Conservation (phyloP, 805 yeast genomes). For the Saturnispora silvae region DNA sequence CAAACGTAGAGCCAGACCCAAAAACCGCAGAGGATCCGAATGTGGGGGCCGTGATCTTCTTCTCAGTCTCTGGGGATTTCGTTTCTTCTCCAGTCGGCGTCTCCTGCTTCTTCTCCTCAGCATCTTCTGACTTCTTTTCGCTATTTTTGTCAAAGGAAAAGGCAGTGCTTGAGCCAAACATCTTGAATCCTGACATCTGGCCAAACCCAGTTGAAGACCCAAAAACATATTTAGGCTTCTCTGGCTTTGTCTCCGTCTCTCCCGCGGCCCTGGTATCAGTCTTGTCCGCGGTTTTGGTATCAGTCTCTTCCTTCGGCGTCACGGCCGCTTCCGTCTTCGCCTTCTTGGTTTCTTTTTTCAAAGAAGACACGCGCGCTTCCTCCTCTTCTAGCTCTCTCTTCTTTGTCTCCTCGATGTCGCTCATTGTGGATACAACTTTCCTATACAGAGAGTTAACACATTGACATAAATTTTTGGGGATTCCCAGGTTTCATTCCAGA, state of each 20-base stretch:
- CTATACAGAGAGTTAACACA: no score
- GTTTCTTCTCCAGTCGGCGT: no score
- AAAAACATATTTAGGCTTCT: conserved; percentile 39
- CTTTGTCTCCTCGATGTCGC: conserved; percentile 3
- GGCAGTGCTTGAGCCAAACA: conserved; percentile 24
- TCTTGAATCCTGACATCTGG: conserved; percentile 29
- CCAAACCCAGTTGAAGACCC: conserved; percentile 46
- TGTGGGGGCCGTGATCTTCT: neutral
- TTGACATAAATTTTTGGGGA: no score
- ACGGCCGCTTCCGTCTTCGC: conserved; percentile 2
- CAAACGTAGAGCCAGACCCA: conserved; percentile 37
- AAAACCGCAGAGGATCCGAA: conserved; percentile 18
- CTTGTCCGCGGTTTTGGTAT: neutral
- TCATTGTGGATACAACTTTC: no score
- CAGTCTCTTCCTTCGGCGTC: neutral
- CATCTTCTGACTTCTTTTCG: neutral
- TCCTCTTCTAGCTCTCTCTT: conserved; percentile 9
- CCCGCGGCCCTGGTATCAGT: neutral
- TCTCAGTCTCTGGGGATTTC: conserved; percentile 3
- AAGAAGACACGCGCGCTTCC: neutral
- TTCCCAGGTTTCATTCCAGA: no score
- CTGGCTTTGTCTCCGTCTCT: neutral
- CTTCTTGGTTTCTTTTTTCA: conserved; percentile 3
- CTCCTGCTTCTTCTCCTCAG: conserved; percentile 4
- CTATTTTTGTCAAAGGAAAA: conserved; percentile 22